Percentiles rank a stretch among this genome's conserved stretches.
Evolutionary conservation across 805 yeast species (phyloP).

Genomic region (Candida manassasensis): DNA sequence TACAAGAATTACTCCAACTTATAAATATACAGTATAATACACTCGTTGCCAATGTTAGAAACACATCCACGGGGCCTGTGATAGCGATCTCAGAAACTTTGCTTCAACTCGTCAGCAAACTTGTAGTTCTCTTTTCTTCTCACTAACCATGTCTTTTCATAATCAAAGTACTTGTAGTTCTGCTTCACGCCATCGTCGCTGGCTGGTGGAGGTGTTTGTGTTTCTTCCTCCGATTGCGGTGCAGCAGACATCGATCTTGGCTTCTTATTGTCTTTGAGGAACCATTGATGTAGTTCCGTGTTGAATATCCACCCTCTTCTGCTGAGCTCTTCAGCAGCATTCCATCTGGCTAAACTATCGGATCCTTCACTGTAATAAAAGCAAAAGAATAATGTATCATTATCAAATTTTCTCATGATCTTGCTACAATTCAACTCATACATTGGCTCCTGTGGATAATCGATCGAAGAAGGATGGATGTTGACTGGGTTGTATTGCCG

Average conservation of each 20-base stretch:
- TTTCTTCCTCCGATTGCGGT: constrained; percentile 7
- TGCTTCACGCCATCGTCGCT: constrained; percentile 35
- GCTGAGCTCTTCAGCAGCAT: constrained; percentile 74
- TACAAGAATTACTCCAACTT: not conserved
- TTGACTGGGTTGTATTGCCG: constrained; percentile 68
- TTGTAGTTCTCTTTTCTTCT: constrained; percentile 39
- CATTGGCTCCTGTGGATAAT: constrained; percentile 84
- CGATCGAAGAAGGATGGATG: constrained; percentile 86
- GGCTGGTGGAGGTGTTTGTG: constrained; percentile 6
- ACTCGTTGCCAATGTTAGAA: not conserved
- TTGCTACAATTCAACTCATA: constrained; percentile 58
- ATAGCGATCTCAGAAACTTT: constrained; percentile 16
- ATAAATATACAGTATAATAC: constrained; percentile 2
- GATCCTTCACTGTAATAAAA: constrained; percentile 68
- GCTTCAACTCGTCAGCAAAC: constrained; percentile 27
- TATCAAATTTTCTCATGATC: constrained; percentile 66
- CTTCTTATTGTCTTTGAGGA: constrained; percentile 57
- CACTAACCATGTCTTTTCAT: constrained; percentile 54
- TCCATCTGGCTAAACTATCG: constrained; percentile 32
- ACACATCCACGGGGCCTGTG: constrained; percentile 4
- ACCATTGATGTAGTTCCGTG: constrained; percentile 74
- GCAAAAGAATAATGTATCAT: constrained; percentile 85
- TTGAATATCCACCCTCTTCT: constrained; percentile 81
- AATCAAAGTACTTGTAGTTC: constrained; percentile 79
- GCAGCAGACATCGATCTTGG: constrained; percentile 21